Evolutionary conservation across 805 yeast genomes (phyloP).

Genomic region (Starmerella etchellsii): DNA sequence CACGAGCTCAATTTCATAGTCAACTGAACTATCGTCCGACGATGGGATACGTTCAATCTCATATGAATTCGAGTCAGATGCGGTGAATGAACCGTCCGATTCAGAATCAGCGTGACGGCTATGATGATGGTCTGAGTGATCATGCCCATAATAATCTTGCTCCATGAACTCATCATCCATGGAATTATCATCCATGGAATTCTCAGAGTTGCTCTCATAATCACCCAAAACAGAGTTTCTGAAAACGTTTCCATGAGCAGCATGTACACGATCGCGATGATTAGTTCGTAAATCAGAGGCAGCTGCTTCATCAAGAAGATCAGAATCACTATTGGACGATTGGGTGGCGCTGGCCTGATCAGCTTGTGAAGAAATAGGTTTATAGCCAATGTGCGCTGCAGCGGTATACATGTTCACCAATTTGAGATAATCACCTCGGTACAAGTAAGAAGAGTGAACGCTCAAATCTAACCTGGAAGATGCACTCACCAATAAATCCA

Average conservation of each 20-base stretch:
- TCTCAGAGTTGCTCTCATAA: constrained; percentile 54
- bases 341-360: background rate
- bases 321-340: background rate
- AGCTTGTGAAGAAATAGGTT: background rate
- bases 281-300: background rate
- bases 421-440: background rate
- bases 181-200: constrained; percentile 26
- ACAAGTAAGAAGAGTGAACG: background rate
- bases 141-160: background rate
- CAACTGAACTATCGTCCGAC: background rate
- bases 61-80: too few relatives aligned
- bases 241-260: constrained; percentile 37
- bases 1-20: background rate
- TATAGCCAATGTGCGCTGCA: background rate
- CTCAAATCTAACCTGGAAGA: background rate
- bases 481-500: background rate
- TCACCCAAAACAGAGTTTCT: constrained; percentile 84
- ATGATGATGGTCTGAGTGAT: too few relatives aligned
- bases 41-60: background rate
- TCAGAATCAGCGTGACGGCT: too few relatives aligned
- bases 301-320: background rate
- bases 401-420: background rate
- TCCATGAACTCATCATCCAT: constrained; percentile 24
- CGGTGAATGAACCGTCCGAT: too few relatives aligned
- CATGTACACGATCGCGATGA: constrained; percentile 1